Conservation (phyloP, 352 stramenopile genomes). For the Pythium aphanidermatum region DNA sequence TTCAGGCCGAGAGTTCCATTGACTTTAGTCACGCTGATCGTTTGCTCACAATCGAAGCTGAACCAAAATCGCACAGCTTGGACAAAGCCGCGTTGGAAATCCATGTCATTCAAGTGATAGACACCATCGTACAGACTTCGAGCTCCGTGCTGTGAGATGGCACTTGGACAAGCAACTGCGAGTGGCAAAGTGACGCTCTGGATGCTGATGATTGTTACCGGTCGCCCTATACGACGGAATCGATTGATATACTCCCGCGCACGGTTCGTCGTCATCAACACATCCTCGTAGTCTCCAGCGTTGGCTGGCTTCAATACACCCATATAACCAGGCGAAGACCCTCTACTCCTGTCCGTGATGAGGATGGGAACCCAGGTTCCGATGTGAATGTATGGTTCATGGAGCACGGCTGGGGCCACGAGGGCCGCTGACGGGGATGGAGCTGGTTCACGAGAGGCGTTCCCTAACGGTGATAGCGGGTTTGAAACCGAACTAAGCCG, state of each 20-base stretch:
- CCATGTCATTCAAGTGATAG: constrained; percentile 43
- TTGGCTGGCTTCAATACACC: constrained; percentile 27
- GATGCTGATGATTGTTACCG: constrained; percentile 65
- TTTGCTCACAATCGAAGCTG: constrained; percentile 76
- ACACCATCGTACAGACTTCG: constrained; percentile 57
- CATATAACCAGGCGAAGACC: constrained; percentile 6
- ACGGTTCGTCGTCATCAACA: constrained; percentile 57
- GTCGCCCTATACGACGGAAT: constrained; percentile 43
- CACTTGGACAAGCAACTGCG: constrained; percentile 50
- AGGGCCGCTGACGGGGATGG: no score
- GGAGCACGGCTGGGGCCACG: no score
- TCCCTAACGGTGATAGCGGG: constrained; percentile 16
- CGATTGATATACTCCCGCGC: constrained; percentile 60
- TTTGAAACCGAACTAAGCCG: constrained; percentile 7
- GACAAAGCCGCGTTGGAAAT: constrained; percentile 51
- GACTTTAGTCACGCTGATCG: constrained; percentile 72
- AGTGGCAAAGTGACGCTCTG: constrained; percentile 57
- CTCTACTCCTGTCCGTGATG: constrained; percentile 31
- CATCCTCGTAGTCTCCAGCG: constrained; percentile 55
- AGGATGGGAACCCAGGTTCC: constrained; percentile 67
- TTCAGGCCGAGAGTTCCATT: constrained; percentile 62
- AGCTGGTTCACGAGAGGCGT: constrained; percentile 1
- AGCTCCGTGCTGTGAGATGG: constrained; percentile 53
- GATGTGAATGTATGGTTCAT: constrained; percentile 74
- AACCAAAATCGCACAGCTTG: constrained; percentile 73